Evolutionary conservation across 2,329 filamentous ascomycete genomes (phyloP), one percentile per base, ranked within the genome.

Genomic region (Neospermospora avenae): DNA sequence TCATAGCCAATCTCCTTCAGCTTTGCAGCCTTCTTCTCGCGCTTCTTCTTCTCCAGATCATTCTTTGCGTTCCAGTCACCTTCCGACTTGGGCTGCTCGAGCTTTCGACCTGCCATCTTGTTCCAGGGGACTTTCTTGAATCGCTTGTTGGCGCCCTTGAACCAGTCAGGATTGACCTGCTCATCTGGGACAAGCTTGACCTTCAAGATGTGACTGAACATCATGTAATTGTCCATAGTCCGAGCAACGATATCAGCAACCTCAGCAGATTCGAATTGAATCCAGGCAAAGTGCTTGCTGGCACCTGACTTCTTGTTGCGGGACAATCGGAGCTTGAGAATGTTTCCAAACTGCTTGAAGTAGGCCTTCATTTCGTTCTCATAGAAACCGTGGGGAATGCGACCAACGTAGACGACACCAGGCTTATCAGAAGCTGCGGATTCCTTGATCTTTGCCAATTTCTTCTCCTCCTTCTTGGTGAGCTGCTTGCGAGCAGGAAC

Each of bases 211-310:
- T 97, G 93, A 5, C 91, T 91, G 74, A 96, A 98, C 72, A 99
- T 83, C 41, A 98, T 85, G 76, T 99, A 99, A 77, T 93, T 96
- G 80, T 97, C 86, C 95, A 99, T 99, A 22, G 95, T 96, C 77
- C 92, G 90, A 53, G 91, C 88, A 31, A 96, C 93, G 68, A 98
- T 92, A 70, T 91, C 88, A 41, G 95, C 93, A n/a, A 92, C 90
- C 59, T 91, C 87, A 35, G 81, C 78, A 6, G 83, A 84, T 2
- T 77, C 77, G 71, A 99, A 99, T 77, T 99, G 91, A 71, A 99
- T 83, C 75, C 97, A 99, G 34, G 91, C 95, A 72, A 89, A 96
- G 80, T 98, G 95, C 80, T 95, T 96, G 74, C 89, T 92, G 60
- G 86, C 85, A 58, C 95, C 95, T 1, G 93, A 98, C 75, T 89